Conservation (phyloP, 179 eudicot species). For the Heliamphora pulchella region DNA sequence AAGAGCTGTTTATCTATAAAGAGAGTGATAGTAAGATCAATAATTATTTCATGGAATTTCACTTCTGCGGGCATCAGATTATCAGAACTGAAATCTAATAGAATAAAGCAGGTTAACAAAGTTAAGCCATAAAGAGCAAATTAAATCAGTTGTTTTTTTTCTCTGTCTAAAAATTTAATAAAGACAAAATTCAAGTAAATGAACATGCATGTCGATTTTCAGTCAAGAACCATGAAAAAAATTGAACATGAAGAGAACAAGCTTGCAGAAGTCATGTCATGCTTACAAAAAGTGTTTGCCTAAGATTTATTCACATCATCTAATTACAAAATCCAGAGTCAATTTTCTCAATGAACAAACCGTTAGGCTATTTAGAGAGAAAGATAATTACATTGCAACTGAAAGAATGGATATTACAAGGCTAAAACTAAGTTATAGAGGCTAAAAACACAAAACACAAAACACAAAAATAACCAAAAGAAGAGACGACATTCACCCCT, state of each 20-base stretch:
- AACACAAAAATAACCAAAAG: too few relatives aligned
- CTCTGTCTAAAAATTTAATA: not conserved
- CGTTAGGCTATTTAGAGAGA: too few relatives aligned
- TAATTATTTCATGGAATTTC: not conserved
- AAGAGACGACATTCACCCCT: too few relatives aligned
- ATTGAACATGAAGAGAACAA: not conserved
- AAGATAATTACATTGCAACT: too few relatives aligned
- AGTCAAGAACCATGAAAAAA: not conserved
- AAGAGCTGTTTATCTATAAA: not conserved
- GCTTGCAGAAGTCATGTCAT: not conserved
- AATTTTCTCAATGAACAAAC: too few relatives aligned
- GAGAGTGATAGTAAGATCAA: not conserved
- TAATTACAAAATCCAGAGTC: too few relatives aligned
- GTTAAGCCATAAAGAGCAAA: not conserved
- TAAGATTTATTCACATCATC: too few relatives aligned
- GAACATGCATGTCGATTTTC: not conserved
- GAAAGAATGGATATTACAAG: too few relatives aligned
- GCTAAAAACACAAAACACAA: too few relatives aligned
- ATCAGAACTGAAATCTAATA: not conserved
- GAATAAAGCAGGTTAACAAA: not conserved
- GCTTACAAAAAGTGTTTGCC: not conserved
- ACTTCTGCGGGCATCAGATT: conserved; percentile 2
- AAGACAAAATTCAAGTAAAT: not conserved
- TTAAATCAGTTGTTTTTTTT: not conserved
- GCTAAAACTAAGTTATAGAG: too few relatives aligned